Percentiles rank a stretch among this genome's conserved stretches.
Evolutionary conservation across 73 alveolate species (phyloP).

Genomic region (Stentor coeruleus): DNA sequence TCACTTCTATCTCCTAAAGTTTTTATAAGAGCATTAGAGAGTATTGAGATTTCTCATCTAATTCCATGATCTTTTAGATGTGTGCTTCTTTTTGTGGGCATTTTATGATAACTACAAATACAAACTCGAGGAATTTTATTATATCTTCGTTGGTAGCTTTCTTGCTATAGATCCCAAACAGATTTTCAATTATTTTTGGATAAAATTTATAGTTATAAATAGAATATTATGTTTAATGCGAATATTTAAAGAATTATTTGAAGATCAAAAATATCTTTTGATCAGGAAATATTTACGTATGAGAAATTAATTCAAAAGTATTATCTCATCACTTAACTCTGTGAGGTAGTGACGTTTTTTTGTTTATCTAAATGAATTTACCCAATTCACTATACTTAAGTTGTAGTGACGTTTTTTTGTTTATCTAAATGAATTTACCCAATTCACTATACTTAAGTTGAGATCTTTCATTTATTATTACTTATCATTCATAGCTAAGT

Average conservation of each 20-base stretch:
- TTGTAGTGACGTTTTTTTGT: background rate
- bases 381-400: background rate
- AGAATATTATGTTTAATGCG: background rate
- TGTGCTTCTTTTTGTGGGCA: slow-evolving; percentile 16
- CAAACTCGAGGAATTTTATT: background rate
- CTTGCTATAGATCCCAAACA: slow-evolving; percentile 4
- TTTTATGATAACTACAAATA: background rate
- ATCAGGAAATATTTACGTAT: background rate
- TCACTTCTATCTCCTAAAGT: background rate
- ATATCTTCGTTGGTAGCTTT: slow-evolving; percentile 11
- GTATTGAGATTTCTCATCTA: slow-evolving; percentile 2
- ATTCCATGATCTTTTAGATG: background rate
- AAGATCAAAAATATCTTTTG: slow-evolving; percentile 4
- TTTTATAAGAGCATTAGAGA: slow-evolving; percentile 3
- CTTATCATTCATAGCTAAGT: too few species aligned
- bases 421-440: background rate
- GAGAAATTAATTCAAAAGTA: background rate
- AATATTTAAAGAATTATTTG: background rate
- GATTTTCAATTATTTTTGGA: too few species aligned
- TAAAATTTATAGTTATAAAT: background rate
- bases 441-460: background rate
- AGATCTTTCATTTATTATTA: slow-evolving; percentile 5
- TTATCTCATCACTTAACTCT: background rate
- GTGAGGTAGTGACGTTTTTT: background rate
- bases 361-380: background rate